Evolutionary conservation across 2,329 filamentous ascomycete species (phyloP).

Genomic region (Periconia macrospinosa): DNA sequence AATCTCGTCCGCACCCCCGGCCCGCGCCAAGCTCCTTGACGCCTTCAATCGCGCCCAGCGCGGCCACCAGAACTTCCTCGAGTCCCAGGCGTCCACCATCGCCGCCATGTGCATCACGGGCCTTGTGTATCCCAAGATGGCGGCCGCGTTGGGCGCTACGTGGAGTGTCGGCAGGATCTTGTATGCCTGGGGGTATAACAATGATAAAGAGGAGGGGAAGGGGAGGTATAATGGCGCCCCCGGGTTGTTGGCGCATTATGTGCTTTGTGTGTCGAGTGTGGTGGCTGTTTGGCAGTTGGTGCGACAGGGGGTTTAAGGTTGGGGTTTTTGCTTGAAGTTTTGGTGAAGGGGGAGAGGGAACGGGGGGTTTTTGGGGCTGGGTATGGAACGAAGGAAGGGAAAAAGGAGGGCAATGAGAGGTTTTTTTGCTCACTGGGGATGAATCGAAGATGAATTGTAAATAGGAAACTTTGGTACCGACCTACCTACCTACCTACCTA

Average conservation of each 20-base stretch:
- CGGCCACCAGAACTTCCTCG: constrained; percentile 60
- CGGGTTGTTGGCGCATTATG: constrained; percentile 38
- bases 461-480: no score
- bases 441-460: no score
- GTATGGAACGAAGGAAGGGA: no score
- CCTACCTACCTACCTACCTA: no score
- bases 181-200: constrained; percentile 53
- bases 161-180: constrained; percentile 57
- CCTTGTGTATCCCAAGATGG: constrained; percentile 54
- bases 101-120: constrained; percentile 58
- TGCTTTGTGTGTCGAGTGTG: constrained; percentile 6
- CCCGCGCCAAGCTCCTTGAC: constrained; percentile 47
- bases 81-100: constrained; percentile 58
- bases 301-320: background rate
- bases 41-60: constrained; percentile 49
- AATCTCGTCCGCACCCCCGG: constrained; percentile 45
- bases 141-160: constrained; percentile 48
- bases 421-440: no score
- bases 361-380: no score
- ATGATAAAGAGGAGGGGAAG: constrained; percentile 44
- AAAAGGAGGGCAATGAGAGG: no score
- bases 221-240: constrained; percentile 45
- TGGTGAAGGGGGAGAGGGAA: no score
- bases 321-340: background rate
- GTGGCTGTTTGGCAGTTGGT: background rate